A percentile compares a stretch with the other conserved stretches of the same genome.
Evolutionary conservation across 2,329 filamentous ascomycete species (phyloP).

Genomic region (Berkeleyomyces rouxiae): DNA sequence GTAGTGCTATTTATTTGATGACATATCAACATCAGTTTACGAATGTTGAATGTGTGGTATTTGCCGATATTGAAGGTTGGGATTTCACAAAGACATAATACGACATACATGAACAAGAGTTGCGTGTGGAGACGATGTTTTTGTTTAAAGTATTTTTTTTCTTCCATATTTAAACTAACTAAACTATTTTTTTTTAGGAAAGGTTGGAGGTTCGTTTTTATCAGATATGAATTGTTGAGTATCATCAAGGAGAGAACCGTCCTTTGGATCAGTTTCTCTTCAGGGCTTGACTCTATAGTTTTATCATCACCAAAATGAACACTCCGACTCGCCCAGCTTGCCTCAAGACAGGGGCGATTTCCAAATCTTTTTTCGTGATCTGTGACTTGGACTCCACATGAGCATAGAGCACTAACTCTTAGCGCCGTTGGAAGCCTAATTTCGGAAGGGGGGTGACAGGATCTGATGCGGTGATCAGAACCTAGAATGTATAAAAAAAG

Average conservation of each 20-base stretch:
- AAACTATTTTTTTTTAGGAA: background rate
- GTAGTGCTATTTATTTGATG: too few relatives aligned
- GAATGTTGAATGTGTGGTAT: too few relatives aligned
- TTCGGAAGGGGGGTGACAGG: constrained; percentile 11
- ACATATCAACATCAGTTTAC: too few relatives aligned
- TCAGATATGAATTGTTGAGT: constrained; percentile 13
- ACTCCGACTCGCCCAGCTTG: background rate
- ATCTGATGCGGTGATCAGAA: background rate
- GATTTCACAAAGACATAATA: too few relatives aligned
- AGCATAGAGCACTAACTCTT: constrained; percentile 8
- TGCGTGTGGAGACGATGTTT: background rate
- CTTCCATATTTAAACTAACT: background rate
- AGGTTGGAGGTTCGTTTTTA: background rate
- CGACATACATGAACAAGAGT: too few relatives aligned
- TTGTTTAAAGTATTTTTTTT: background rate
- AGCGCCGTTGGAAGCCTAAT: background rate
- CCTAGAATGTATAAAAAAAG: constrained; percentile 15
- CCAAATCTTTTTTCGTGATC: constrained; percentile 14
- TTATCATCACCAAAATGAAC: constrained; percentile 64
- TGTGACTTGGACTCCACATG: background rate
- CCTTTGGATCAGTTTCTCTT: constrained; percentile 28
- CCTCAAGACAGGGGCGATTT: constrained; percentile 36
- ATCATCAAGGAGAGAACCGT: constrained; percentile 13
- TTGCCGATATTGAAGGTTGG: too few relatives aligned
- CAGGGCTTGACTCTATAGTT: constrained; percentile 98